Percentiles rank a stretch among this genome's conserved stretches.
These are phyloP conservation scores for Fusarium beomiforme DNA, from an alignment of 2,329 filamentous ascomycete genomes.

Conservation along the genomic window DNA sequence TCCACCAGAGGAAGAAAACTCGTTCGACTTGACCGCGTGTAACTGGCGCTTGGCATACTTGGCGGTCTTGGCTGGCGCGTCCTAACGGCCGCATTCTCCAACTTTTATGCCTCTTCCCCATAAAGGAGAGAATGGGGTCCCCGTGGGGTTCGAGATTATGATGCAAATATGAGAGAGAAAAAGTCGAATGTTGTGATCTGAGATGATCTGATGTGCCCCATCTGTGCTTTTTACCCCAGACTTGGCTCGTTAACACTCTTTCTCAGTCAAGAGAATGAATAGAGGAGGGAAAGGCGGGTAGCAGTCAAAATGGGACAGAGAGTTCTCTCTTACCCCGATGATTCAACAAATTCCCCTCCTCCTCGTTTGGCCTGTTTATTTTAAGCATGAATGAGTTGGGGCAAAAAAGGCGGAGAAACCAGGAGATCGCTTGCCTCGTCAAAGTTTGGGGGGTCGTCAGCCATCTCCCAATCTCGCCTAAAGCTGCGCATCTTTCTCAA, in stretches of 20 bases:
- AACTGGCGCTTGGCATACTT: constrained; percentile 14
- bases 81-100: constrained; percentile 21
- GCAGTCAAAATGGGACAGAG: neutral
- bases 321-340: neutral
- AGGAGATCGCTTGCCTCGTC: neutral
- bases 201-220: constrained; percentile 16
- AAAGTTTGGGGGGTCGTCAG: neutral
- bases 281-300: neutral
- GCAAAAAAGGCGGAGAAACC: constrained; percentile 6
- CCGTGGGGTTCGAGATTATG: constrained; percentile 17
- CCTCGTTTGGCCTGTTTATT: neutral
- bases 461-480: neutral
- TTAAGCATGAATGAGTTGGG: constrained; percentile 26
- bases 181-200: constrained; percentile 19
- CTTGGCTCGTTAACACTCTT: neutral
- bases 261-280: neutral
- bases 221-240: constrained; percentile 4
- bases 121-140: constrained; percentile 8
- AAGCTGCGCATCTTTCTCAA: neutral
- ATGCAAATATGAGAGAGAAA: neutral
- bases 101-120: neutral
- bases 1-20: constrained; percentile 5
- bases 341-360: neutral
- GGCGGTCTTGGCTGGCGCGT: constrained; percentile 20
- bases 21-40: constrained; percentile 3